Conservation (phyloP, 345 rosid genomes). For the Heritiera littoralis region DNA sequence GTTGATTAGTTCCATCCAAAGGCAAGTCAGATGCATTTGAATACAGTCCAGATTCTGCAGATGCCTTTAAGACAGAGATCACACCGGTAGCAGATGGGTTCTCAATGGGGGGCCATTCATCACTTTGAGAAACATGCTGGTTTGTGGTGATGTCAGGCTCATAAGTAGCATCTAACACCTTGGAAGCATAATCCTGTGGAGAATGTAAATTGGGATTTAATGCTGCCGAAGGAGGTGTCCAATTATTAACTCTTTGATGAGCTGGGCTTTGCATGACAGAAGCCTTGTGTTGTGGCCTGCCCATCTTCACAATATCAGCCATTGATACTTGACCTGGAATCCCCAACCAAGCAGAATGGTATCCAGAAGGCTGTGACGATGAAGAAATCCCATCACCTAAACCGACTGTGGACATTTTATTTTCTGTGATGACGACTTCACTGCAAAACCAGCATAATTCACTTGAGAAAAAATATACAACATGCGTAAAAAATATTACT, state of each 20-base stretch:
- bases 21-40: constrained; percentile 54
- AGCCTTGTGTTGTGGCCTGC: constrained; percentile 73
- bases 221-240: constrained; percentile 30
- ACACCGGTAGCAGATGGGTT: constrained; percentile 46
- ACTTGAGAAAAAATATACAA: constrained; percentile 26
- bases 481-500: neutral
- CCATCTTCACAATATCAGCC: constrained; percentile 99
- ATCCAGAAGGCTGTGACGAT: constrained; percentile 57
- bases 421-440: constrained; percentile 47
- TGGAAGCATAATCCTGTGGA: constrained; percentile 43
- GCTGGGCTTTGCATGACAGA: constrained; percentile 32
- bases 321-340: constrained; percentile 84
- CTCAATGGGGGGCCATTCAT: constrained; percentile 70
- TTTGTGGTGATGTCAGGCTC: constrained; percentile 44
- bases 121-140: constrained; percentile 52
- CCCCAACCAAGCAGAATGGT: constrained; percentile 78
- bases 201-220: constrained; percentile 36
- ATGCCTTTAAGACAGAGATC: constrained; percentile 50
- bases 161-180: constrained; percentile 39
- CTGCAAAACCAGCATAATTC: constrained; percentile 48
- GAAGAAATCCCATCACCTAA: constrained; percentile 52
- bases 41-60: constrained; percentile 52
- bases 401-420: constrained; percentile 43
- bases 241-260: constrained; percentile 36
- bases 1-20: constrained; percentile 52